Evolutionary conservation across 257 asterid genomes (phyloP).

Genomic region (Petunia secreta): DNA sequence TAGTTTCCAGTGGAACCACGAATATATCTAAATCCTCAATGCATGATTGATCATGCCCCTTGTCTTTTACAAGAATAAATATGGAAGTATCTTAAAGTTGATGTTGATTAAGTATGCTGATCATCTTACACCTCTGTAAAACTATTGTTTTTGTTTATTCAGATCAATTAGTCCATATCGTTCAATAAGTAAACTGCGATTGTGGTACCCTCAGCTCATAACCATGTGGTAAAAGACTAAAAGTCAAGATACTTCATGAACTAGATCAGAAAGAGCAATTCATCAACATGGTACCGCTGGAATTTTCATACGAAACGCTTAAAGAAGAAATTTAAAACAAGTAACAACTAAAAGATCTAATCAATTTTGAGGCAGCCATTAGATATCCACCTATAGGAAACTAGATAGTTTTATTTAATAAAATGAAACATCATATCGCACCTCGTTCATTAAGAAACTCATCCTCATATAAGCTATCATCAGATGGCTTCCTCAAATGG

Average conservation of each 20-base stretch:
- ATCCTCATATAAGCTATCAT: constrained; percentile 62
- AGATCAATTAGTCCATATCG: background rate
- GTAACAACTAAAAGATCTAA: background rate
- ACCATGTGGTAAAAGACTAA: background rate
- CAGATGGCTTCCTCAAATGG: constrained; percentile 74
- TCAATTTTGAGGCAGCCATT: background rate
- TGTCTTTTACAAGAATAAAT: background rate
- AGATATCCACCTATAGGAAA: background rate
- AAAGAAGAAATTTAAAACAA: constrained; percentile 17
- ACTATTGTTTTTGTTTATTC: background rate
- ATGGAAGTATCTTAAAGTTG: background rate
- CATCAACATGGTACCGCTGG: background rate
- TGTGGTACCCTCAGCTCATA: background rate
- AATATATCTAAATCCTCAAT: background rate
- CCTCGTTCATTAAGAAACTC: constrained; percentile 71
- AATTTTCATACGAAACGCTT: background rate
- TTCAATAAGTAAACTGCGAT: background rate
- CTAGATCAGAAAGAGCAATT: background rate
- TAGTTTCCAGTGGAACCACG: background rate
- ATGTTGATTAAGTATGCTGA: background rate
- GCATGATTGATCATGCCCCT: background rate
- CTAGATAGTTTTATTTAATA: background rate
- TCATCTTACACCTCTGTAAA: background rate
- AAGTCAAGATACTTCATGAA: background rate
- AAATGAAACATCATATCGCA: constrained; percentile 27